A percentile compares a stretch with the other conserved stretches of the same genome.
These are phyloP conservation scores for Pseudodiploospora longispora DNA, from an alignment of 2,329 filamentous ascomycete species.

Conservation along the genomic window DNA sequence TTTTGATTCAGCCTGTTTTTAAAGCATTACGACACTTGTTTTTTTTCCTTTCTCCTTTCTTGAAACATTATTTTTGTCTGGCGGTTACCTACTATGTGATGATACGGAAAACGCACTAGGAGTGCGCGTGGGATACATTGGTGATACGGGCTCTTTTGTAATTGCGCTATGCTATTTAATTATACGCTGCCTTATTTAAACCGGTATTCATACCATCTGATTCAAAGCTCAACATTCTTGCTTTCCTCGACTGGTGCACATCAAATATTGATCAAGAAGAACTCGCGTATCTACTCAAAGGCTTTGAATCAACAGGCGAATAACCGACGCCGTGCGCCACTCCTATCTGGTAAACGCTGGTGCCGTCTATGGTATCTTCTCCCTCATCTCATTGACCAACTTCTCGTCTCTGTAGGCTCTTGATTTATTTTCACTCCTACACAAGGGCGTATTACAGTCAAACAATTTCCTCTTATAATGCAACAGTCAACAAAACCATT, in stretches of 20 bases:
- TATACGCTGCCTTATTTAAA: too few species aligned
- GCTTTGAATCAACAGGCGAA: not conserved
- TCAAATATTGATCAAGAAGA: too few species aligned
- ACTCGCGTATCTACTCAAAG: too few species aligned
- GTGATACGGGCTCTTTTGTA: too few species aligned
- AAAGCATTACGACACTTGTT: slow-evolving; percentile 2
- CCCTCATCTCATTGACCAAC: slow-evolving; percentile 1
- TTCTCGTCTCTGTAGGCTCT: not conserved
- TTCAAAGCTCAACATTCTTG: too few species aligned
- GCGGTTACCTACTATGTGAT: too few species aligned
- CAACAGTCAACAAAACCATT: slow-evolving; percentile 1
- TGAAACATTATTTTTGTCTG: not conserved
- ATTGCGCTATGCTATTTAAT: too few species aligned
- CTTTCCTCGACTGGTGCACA: too few species aligned
- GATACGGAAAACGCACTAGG: too few species aligned
- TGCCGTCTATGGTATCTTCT: not conserved
- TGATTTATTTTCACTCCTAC: not conserved
- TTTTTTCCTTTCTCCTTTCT: slow-evolving; percentile 1
- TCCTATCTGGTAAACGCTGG: not conserved
- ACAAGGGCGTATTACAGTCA: not conserved
- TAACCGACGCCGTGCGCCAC: slow-evolving; percentile 4
- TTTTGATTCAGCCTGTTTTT: not conserved
- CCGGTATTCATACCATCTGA: too few species aligned
- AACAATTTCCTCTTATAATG: not conserved
- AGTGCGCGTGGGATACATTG: too few species aligned